Base-by-base conservation (phyloP, 2,329 filamentous ascomycete genomes). In the Meredithiella fracta region DNA sequence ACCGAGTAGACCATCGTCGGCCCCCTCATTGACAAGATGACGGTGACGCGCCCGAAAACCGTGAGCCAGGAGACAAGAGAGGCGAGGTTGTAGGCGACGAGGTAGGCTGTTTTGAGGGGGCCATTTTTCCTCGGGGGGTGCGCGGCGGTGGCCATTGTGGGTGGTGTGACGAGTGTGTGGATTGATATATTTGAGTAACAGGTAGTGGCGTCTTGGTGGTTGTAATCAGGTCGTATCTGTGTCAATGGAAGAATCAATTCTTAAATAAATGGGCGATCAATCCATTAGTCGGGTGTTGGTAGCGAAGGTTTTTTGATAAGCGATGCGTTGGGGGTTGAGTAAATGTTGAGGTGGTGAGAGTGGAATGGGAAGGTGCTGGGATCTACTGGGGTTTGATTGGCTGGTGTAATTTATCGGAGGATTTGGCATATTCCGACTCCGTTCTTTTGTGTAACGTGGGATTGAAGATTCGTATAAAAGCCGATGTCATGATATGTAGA, bases 41-140 rank as follows among this genome's bases (percentile, higher is more conserved):
- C 61, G 25, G 82, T 63, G 2, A 85, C 82, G 59, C 86, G 79
- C 55, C 78, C 76, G 42, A 96, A 78, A 55, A 96, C 82, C 17
- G 79, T 78, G 42, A 77, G 70, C 92, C 92, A 98, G 54, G 91
- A 78, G 22, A 80, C 66, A 59, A 88, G 79, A 54, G 83, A 94
- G 61, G 83, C 65, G 63, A 80, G 75, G 70, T 97, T 97, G 78
- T 97, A 98, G 63, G 82, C 72, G 65, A 90, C 76, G 55, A 97
- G 80, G 72, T 96, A 95, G 65, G 70, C 72, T 56, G 72, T 76
- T 67, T 79, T 82, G 60, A 73, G 25, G 63, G 59, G 58, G 54
- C 56, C 54, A 29, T 53, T 57, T 42, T 59, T 57, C 38, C 53
- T 54, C 38, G 50, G 49, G 47, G 56, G 8, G 60, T 57, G 54